A percentile compares a stretch with the other conserved stretches of the same genome.
Conservation (phyloP, 2,329 filamentous ascomycete species). For the Pyricularia grisea region DNA sequence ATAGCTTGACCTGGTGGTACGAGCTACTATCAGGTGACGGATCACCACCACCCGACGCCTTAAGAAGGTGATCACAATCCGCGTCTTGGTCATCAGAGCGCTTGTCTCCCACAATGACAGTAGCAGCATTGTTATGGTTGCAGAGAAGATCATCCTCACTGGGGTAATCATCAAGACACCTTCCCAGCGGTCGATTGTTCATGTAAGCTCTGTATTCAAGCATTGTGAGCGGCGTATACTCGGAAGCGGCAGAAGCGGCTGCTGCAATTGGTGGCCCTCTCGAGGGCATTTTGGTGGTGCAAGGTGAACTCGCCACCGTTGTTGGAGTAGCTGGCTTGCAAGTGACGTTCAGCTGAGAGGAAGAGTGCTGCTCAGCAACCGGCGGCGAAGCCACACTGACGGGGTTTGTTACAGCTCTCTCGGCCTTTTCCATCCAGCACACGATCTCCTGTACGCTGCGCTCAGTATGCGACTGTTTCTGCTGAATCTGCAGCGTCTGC, state of each 20-base stretch:
- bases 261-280: not conserved
- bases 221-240: conserved; percentile 20
- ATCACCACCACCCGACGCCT: too few species aligned
- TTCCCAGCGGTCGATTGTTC: conserved; percentile 17
- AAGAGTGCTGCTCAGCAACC: not conserved
- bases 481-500: not conserved
- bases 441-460: not conserved
- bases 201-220: conserved; percentile 23
- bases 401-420: not conserved
- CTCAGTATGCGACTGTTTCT: not conserved
- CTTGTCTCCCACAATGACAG: too few species aligned
- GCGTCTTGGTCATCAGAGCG: too few species aligned
- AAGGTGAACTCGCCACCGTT: not conserved
- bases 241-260: conserved; percentile 3
- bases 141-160: not conserved
- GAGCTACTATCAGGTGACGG: too few species aligned
- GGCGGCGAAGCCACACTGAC: not conserved
- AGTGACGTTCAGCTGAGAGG: not conserved
- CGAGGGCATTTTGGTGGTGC: not conserved
- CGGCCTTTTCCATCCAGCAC: not conserved
- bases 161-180: conserved; percentile 17
- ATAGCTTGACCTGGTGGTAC: too few species aligned
- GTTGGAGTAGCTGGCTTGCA: not conserved
- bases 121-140: not conserved
- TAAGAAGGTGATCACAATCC: too few species aligned